Percentiles rank a stretch among this genome's conserved stretches.
These are phyloP conservation scores for Diospyros lotus DNA, from an alignment of 148 eudicot species.

Conservation along the genomic window DNA sequence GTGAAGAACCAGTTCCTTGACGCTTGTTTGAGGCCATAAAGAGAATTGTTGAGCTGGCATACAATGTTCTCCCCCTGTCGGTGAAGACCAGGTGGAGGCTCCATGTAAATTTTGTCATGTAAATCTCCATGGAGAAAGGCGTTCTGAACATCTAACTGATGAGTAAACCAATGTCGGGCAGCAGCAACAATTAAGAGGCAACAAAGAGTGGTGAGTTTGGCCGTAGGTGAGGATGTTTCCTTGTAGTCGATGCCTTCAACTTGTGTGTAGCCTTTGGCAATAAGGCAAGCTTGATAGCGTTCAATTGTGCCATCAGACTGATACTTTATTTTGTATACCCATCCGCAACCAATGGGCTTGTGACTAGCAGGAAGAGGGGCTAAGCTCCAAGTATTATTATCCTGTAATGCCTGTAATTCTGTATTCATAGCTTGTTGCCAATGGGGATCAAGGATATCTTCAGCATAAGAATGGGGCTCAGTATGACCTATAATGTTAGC, in stretches of 20 bases:
- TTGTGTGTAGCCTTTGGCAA: not conserved
- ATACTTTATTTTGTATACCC: not conserved
- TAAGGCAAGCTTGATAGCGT: not conserved
- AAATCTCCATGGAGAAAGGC: not conserved
- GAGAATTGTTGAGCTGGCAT: slow-evolving; percentile 5
- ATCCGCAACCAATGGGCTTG: not conserved
- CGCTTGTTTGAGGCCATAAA: slow-evolving; percentile 3
- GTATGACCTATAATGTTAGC: not conserved
- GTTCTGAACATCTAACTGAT: not conserved
- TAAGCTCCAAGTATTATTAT: not conserved
- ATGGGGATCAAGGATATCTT: not conserved
- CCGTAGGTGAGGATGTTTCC: not conserved
- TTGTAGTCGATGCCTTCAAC: not conserved
- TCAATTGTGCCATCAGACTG: not conserved
- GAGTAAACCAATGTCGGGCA: not conserved
- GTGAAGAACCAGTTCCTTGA: not conserved
- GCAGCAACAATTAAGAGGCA: not conserved
- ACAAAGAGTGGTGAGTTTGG: not conserved
- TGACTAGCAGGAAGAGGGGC: not conserved
- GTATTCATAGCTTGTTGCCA: not conserved
- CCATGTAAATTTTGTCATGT: not conserved
- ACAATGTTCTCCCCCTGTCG: slow-evolving; percentile 9
- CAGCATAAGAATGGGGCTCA: not conserved
- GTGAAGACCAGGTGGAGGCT: not conserved
- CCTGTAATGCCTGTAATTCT: not conserved